These are phyloP conservation scores for Euphorbia pulcherrima DNA, from an alignment of 345 rosid genomes.

Conservation along the genomic window DNA sequence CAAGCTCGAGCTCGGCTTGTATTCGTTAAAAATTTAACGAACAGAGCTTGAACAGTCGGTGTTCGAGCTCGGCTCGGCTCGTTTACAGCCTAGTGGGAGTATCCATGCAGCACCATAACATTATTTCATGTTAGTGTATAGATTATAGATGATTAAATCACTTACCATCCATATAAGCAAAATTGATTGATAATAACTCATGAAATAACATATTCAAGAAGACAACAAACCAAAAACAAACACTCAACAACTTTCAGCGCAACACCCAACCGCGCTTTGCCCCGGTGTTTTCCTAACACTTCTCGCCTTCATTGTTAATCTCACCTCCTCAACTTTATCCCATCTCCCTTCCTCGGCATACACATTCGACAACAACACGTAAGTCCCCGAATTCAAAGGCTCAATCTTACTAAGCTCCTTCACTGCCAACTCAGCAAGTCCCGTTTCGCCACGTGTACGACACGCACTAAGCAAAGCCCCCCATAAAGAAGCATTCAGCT, in stretches of 20 bases:
- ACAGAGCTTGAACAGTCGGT: too few relatives aligned
- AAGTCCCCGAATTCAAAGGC: slow-evolving; percentile 66
- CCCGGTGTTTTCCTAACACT: slow-evolving; percentile 45
- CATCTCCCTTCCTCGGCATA: slow-evolving; percentile 70
- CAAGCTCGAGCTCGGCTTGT: too few relatives aligned
- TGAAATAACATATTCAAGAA: background rate
- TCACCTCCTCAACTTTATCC: slow-evolving; percentile 55
- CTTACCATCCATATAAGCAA: background rate
- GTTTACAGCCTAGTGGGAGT: too few relatives aligned
- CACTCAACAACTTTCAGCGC: background rate
- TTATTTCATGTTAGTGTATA: too few relatives aligned
- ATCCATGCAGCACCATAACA: too few relatives aligned
- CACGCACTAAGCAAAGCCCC: slow-evolving; percentile 68
- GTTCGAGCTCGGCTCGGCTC: too few relatives aligned
- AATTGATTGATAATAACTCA: background rate
- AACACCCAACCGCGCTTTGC: slow-evolving; percentile 35
- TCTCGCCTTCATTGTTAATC: slow-evolving; percentile 49
- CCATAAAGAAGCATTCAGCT: slow-evolving; percentile 58
- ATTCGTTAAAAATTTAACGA: too few relatives aligned
- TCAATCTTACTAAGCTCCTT: slow-evolving; percentile 53
- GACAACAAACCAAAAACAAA: background rate
- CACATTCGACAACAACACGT: slow-evolving; percentile 58
- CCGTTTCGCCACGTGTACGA: slow-evolving; percentile 52
- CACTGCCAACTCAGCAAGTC: slow-evolving; percentile 53
- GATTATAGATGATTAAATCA: background rate